A percentile compares a stretch with the other conserved stretches of the same genome.
phyloP scores from a whole-genome alignment of 345 rosid genomes.

The Eucalyptus erythrocorys region DNA sequence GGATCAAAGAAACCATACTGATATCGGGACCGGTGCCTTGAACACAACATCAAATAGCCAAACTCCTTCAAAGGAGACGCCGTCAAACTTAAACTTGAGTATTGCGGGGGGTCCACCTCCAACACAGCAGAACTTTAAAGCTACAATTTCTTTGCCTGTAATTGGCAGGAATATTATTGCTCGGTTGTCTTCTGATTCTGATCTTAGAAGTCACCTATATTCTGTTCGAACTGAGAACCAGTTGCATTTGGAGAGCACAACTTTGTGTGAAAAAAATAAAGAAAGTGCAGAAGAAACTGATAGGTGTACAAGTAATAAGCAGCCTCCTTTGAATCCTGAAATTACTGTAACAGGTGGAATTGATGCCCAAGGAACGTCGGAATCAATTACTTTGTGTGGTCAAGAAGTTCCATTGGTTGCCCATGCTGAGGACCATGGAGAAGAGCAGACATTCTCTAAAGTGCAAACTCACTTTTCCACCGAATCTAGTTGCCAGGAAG shows the following conservation, averaged over 20 bases:
- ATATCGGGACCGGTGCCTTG: not conserved
- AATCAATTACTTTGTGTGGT: not conserved
- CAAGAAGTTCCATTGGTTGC: not conserved
- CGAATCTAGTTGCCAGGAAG: not conserved
- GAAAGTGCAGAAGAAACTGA: not conserved
- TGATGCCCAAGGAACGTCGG: not conserved
- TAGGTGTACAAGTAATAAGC: slow-evolving; percentile 4
- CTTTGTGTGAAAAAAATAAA: not conserved
- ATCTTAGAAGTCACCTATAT: slow-evolving; percentile 29
- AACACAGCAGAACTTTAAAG: slow-evolving; percentile 77
- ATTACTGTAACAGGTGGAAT: slow-evolving; percentile 2
- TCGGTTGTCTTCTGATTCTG: slow-evolving; percentile 44
- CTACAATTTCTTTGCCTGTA: slow-evolving; percentile 68
- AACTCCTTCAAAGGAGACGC: slow-evolving; percentile 3
- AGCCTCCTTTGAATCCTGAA: not conserved
- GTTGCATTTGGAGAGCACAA: slow-evolving; percentile 7
- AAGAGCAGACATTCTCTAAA: not conserved
- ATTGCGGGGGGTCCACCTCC: slow-evolving; percentile 98
- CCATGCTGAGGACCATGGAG: not conserved
- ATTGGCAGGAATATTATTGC: slow-evolving; percentile 73
- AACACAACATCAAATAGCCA: slow-evolving; percentile 3
- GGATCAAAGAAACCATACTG: slow-evolving; percentile 5
- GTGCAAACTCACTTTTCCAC: not conserved
- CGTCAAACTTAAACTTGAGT: slow-evolving; percentile 44
- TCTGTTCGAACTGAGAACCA: slow-evolving; percentile 11